Conservation (phyloP, 23 red algal species). For the Gracilariopsis chorda region DNA sequence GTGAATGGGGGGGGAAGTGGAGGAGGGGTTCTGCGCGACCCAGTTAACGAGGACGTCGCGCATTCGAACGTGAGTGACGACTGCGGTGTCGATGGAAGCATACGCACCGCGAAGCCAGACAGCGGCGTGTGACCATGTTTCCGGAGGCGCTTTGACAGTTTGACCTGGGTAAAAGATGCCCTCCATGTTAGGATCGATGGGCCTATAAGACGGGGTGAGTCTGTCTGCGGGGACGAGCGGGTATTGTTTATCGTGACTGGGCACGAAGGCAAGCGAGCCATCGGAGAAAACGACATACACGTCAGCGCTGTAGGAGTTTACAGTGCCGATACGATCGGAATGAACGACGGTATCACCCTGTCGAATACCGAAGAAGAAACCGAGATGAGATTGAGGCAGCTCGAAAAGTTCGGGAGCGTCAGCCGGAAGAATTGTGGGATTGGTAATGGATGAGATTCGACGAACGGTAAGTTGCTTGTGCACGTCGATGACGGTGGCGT, state of each 20-base stretch:
- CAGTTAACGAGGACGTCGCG: constrained; percentile 29
- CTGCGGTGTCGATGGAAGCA: neutral
- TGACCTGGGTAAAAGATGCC: constrained; percentile 57
- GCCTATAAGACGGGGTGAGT: neutral
- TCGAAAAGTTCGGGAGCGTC: constrained; percentile 9
- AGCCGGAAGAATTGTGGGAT: neutral
- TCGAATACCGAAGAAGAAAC: constrained; percentile 50
- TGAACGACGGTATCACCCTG: constrained; percentile 46
- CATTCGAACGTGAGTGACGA: constrained; percentile 25
- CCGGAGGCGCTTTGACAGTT: neutral
- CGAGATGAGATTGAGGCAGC: neutral
- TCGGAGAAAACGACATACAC: constrained; percentile 40
- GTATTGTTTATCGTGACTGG: neutral
- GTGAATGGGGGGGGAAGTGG: neutral
- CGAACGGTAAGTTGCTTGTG: constrained; percentile 18
- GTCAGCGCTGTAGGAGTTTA: constrained; percentile 35
- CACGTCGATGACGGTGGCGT: constrained; percentile 24
- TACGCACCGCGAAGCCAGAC: constrained; percentile 51
- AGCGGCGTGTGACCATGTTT: neutral
- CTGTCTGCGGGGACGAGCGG: neutral
- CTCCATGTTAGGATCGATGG: constrained; percentile 13
- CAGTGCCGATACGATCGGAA: neutral
- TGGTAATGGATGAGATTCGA: neutral
- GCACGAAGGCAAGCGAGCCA: constrained; percentile 12
- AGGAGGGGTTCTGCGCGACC: constrained; percentile 27